These are phyloP conservation scores for Pichia cephalocereana DNA, from an alignment of 805 yeast genomes.

Conservation along the genomic window DNA sequence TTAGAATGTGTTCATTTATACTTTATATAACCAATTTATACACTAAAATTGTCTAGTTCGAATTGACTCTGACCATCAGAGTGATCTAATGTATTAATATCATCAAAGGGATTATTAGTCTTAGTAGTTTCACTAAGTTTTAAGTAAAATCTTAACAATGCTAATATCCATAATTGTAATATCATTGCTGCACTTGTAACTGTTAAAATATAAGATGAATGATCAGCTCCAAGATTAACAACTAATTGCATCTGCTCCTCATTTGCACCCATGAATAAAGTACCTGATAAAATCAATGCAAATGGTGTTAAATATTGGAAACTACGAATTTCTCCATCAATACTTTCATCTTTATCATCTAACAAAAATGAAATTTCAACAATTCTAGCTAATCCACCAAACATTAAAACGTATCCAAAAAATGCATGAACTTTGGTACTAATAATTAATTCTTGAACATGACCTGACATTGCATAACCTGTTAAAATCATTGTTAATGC, in stretches of 20 bases:
- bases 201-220: slow-evolving; percentile 70
- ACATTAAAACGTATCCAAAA: slow-evolving; percentile 75
- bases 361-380: slow-evolving; percentile 75
- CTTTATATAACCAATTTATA: too few species aligned
- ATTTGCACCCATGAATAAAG: slow-evolving; percentile 84
- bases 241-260: slow-evolving; percentile 79
- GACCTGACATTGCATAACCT: slow-evolving; percentile 93
- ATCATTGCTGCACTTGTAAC: slow-evolving; percentile 66
- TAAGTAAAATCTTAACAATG: slow-evolving; percentile 52
- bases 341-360: slow-evolving; percentile 40
- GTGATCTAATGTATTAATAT: not conserved
- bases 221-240: slow-evolving; percentile 69
- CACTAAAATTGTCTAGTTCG: not conserved
- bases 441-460: slow-evolving; percentile 62
- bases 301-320: slow-evolving; percentile 88
- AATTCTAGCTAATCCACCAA: slow-evolving; percentile 68
- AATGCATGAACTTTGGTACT: slow-evolving; percentile 83
- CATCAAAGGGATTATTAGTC: not conserved
- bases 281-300: slow-evolving; percentile 67
- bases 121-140: slow-evolving; percentile 4
- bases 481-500: slow-evolving; percentile 76
- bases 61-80: not conserved
- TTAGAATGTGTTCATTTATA: too few species aligned
- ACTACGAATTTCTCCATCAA: slow-evolving; percentile 42
- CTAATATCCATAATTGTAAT: slow-evolving; percentile 55